These are phyloP conservation scores for Telfairia occidentalis DNA, from an alignment of 331 rosid species.

Conservation along the genomic window DNA sequence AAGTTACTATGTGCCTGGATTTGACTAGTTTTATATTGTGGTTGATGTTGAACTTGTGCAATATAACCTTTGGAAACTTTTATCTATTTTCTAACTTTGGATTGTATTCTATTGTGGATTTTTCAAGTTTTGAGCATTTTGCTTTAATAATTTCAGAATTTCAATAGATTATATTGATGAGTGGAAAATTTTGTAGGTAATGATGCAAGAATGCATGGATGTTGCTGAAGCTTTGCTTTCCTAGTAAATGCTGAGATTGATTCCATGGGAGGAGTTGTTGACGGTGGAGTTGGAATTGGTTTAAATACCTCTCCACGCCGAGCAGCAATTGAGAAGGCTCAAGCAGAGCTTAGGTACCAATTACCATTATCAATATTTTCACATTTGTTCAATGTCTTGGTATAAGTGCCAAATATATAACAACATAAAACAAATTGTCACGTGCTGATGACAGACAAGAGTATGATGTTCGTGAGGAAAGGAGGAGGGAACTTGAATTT, in stretches of 20 bases:
- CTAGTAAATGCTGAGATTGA: slow-evolving; percentile 99
- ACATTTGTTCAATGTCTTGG: not conserved
- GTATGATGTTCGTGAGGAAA: slow-evolving; percentile 84
- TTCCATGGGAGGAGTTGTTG: slow-evolving; percentile 99
- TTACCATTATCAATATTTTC: not conserved
- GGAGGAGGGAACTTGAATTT: slow-evolving; percentile 89
- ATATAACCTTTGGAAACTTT: not conserved
- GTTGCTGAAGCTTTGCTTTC: slow-evolving; percentile 61
- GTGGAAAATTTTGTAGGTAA: slow-evolving; percentile 33
- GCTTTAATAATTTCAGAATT: slow-evolving; percentile 2
- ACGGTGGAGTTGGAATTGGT: slow-evolving; percentile 86
- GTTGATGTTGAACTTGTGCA: not conserved
- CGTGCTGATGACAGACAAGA: slow-evolving; percentile 70
- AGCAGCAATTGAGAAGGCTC: slow-evolving; percentile 88
- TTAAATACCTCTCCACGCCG: slow-evolving; percentile 86
- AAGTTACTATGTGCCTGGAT: not conserved
- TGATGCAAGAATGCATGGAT: slow-evolving; percentile 88
- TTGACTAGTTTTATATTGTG: not conserved
- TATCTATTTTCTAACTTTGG: not conserved
- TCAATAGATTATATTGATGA: slow-evolving; percentile 27
- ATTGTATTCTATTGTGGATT: not conserved
- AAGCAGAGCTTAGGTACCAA: slow-evolving; percentile 73
- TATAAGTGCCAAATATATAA: not conserved
- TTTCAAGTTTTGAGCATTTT: not conserved
- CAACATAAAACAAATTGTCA: slow-evolving; percentile 17